Conservation (phyloP, 257 asterid species). For the Nicotiana attenuata region DNA sequence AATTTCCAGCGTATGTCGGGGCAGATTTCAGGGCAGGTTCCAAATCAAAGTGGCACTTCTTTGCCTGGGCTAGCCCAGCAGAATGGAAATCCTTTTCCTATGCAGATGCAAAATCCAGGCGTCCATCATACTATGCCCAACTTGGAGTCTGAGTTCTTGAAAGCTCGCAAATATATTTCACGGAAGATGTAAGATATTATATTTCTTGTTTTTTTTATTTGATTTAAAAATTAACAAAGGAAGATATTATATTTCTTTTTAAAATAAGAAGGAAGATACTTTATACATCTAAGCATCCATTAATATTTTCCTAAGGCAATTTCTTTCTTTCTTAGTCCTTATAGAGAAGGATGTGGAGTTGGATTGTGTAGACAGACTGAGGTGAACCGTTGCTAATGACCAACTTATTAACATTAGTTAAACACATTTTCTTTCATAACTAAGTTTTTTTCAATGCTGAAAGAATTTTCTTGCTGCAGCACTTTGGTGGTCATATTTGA, state of each 20-base stretch:
- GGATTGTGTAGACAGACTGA: neutral
- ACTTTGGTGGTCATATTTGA: constrained; percentile 1
- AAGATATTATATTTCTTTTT: neutral
- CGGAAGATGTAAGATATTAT: constrained; percentile 53
- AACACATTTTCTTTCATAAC: neutral
- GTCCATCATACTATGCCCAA: constrained; percentile 34
- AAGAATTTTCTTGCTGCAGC: neutral
- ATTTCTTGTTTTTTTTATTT: neutral
- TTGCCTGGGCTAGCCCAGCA: constrained; percentile 55
- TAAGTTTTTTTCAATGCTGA: neutral
- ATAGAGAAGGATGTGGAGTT: neutral
- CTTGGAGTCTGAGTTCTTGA: constrained; percentile 47
- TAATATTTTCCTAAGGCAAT: neutral
- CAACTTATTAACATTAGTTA: neutral
- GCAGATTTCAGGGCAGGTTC: constrained; percentile 58
- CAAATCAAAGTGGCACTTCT: constrained; percentile 48
- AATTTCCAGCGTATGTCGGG: constrained; percentile 62
- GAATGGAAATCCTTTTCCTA: constrained; percentile 51
- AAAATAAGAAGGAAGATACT: neutral
- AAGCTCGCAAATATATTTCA: constrained; percentile 49
- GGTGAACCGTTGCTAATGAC: neutral
- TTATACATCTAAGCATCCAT: neutral
- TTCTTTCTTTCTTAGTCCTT: neutral
- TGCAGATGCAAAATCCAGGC: constrained; percentile 65
- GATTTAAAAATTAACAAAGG: neutral